A percentile compares a stretch with the other conserved stretches of the same genome.
These are phyloP conservation scores for Macrocybe gigantea DNA, from an alignment of 768 basidiomycete species.

Conservation along the genomic window DNA sequence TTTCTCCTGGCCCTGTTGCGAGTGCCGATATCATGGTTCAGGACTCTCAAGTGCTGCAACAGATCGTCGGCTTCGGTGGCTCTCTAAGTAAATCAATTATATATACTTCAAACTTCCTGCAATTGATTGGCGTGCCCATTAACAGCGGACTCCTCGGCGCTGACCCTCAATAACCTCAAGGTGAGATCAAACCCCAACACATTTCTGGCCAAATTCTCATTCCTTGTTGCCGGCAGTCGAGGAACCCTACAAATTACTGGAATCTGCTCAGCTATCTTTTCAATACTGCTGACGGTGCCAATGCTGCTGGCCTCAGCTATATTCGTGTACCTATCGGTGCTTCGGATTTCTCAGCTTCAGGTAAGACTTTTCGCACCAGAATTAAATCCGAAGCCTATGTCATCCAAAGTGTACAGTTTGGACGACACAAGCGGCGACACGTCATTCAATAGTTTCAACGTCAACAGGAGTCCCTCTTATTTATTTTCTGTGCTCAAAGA, in stretches of 20 bases:
- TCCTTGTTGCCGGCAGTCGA: constrained; percentile 23
- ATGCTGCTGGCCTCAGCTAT: constrained; percentile 64
- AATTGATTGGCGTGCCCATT: background rate
- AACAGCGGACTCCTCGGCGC: constrained; percentile 68
- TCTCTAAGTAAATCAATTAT: constrained; percentile 43
- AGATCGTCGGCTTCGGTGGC: constrained; percentile 63
- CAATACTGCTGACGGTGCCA: constrained; percentile 51
- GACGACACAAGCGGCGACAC: constrained; percentile 62
- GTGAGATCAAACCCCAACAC: constrained; percentile 20
- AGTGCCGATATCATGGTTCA: constrained; percentile 59
- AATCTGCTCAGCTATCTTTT: constrained; percentile 55
- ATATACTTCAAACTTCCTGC: background rate
- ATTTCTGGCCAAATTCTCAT: background rate
- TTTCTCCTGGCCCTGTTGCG: constrained; percentile 47
- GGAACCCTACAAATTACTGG: constrained; percentile 53
- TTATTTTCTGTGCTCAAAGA: constrained; percentile 60
- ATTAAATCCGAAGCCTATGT: background rate
- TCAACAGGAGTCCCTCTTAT: constrained; percentile 53
- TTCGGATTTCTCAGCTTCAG: constrained; percentile 59
- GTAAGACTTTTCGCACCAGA: constrained; percentile 23
- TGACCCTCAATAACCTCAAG: constrained; percentile 58
- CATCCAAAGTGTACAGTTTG: constrained; percentile 62
- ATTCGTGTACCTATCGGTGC: constrained; percentile 69
- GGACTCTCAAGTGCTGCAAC: constrained; percentile 51
- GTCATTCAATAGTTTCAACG: constrained; percentile 49